Evolutionary conservation across 2,329 filamentous ascomycete genomes (phyloP).

Genomic region (Aureobasidium sp.): DNA sequence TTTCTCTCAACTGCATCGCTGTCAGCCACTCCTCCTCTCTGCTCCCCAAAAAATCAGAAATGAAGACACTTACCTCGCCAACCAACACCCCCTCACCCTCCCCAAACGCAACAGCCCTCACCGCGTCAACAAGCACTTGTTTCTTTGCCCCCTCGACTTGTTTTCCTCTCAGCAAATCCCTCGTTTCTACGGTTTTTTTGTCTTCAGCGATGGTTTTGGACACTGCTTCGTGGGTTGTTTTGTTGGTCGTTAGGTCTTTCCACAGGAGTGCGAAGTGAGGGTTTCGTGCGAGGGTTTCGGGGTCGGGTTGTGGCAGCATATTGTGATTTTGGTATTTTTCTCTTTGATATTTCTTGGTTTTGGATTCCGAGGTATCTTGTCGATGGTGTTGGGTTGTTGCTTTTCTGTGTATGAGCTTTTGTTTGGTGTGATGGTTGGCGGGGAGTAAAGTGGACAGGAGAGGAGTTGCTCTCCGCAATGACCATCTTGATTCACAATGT

Average conservation of each 20-base stretch:
- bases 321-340: neutral
- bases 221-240: conserved; percentile 39
- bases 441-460: neutral
- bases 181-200: conserved; percentile 31
- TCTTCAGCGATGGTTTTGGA: conserved; percentile 27
- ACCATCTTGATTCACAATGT: neutral
- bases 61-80: conserved; percentile 30
- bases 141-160: neutral
- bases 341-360: neutral
- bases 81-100: conserved; percentile 30
- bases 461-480: neutral
- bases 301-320: conserved; percentile 38
- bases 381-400: neutral
- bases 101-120: conserved; percentile 30
- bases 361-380: no score
- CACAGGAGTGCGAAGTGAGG: conserved; percentile 41
- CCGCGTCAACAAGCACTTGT: conserved; percentile 17
- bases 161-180: conserved; percentile 27
- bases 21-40: neutral
- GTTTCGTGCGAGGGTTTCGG: conserved; percentile 32
- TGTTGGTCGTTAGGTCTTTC: conserved; percentile 37
- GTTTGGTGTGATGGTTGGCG: neutral
- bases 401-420: neutral
- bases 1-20: conserved; percentile 31
- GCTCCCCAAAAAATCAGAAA: neutral